A percentile compares a stretch with the other conserved stretches of the same genome.
These are phyloP conservation scores for Suillus weaverae DNA, from an alignment of 768 basidiomycete genomes.

Conservation along the genomic window DNA sequence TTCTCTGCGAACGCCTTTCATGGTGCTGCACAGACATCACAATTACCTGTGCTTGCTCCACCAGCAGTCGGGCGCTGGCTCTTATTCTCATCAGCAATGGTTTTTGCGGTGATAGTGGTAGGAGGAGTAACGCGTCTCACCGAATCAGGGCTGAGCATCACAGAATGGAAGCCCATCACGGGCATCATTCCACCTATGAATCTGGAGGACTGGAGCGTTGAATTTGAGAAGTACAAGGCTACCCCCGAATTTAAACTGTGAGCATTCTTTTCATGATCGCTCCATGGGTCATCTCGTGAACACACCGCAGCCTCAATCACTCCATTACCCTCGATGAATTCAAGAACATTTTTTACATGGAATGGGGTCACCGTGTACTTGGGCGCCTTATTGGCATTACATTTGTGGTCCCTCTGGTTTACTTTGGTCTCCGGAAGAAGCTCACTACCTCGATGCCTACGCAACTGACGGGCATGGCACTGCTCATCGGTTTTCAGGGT, in stretches of 20 bases:
- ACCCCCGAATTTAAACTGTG: constrained; percentile 97
- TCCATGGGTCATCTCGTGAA: constrained; percentile 7
- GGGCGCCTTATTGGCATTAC: constrained; percentile 83
- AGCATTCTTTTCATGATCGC: constrained; percentile 31
- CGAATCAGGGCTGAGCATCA: constrained; percentile 96
- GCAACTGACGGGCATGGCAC: constrained; percentile 70
- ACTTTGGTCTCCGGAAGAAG: constrained; percentile 72
- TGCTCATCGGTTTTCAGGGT: constrained; percentile 89
- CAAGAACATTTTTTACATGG: constrained; percentile 97
- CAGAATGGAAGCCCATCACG: constrained; percentile 94
- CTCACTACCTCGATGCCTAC: constrained; percentile 62
- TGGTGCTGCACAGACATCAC: constrained; percentile 20
- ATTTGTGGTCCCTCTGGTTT: constrained; percentile 82
- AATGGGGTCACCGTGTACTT: constrained; percentile 94
- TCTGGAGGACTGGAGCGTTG: constrained; percentile 73
- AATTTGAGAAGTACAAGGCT: constrained; percentile 91
- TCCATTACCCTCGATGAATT: constrained; percentile 87
- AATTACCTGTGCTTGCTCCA: constrained; percentile 59
- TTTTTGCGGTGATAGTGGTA: constrained; percentile 91
- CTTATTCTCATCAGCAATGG: constrained; percentile 77
- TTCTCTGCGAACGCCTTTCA: constrained; percentile 38
- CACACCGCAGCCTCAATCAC: constrained; percentile 71
- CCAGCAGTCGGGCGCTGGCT: constrained; percentile 84
- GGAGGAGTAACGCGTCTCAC: constrained; percentile 96
- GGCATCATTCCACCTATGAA: constrained; percentile 85